These are phyloP conservation scores for Penicillium parvum DNA, from an alignment of 495 filamentous ascomycete species.

Conservation along the genomic window DNA sequence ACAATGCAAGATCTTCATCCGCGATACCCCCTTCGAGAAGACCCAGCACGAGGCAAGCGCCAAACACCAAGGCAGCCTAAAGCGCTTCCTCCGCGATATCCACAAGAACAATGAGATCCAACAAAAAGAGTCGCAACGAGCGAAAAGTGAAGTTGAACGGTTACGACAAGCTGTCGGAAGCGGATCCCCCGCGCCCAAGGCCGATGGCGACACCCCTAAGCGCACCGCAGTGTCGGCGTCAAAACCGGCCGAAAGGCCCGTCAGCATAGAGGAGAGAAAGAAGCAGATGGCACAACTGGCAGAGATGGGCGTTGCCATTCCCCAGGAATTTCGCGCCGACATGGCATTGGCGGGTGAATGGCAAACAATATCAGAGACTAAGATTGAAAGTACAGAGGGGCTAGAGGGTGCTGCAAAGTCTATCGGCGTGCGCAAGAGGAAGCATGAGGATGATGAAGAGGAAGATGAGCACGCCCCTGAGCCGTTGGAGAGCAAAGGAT, in stretches of 20 bases:
- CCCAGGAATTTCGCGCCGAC: slow-evolving; percentile 69
- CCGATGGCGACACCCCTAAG: slow-evolving; percentile 22
- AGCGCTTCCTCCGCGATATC: slow-evolving; percentile 84
- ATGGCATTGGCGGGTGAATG: slow-evolving; percentile 92
- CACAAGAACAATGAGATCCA: slow-evolving; percentile 76
- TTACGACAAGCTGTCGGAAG: slow-evolving; percentile 70
- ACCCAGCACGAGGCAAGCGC: slow-evolving; percentile 85
- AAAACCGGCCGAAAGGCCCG: slow-evolving; percentile 26
- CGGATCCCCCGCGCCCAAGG: slow-evolving; percentile 22
- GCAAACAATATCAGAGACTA: slow-evolving; percentile 62
- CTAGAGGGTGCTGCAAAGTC: slow-evolving; percentile 28
- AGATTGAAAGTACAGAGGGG: slow-evolving; percentile 42
- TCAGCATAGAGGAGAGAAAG: slow-evolving; percentile 67
- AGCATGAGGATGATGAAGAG: slow-evolving; percentile 52
- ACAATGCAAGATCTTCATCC: slow-evolving; percentile 86
- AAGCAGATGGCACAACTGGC: slow-evolving; percentile 81
- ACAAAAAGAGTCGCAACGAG: slow-evolving; percentile 71
- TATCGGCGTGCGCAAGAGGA: slow-evolving; percentile 64
- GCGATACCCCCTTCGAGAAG: slow-evolving; percentile 86
- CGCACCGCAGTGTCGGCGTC: slow-evolving; percentile 19
- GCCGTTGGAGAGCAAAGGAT: slow-evolving; percentile 59
- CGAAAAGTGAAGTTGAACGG: slow-evolving; percentile 80
- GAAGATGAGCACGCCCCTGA: slow-evolving; percentile 60
- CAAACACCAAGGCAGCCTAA: slow-evolving; percentile 83
- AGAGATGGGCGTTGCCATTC: slow-evolving; percentile 80